phyloP scores from a whole-genome alignment of 2,329 filamentous ascomycete species.

The Mollisia scopiformis region DNA sequence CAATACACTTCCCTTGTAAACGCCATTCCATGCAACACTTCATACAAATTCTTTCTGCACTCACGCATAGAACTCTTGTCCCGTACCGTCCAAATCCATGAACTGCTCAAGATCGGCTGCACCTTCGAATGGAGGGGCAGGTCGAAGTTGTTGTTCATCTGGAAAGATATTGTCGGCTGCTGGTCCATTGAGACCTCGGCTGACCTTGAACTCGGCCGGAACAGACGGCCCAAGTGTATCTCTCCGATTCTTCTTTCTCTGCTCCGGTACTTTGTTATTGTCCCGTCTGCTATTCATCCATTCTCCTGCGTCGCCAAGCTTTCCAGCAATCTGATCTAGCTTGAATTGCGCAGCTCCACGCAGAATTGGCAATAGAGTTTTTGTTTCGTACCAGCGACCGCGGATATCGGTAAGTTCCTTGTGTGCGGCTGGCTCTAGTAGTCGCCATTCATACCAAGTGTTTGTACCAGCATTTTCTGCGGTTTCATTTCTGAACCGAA shows the following conservation, averaged over 20 bases:
- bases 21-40: too few relatives aligned
- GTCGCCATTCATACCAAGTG: slow-evolving; percentile 35
- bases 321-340: slow-evolving; percentile 36
- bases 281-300: slow-evolving; percentile 52
- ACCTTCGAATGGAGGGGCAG: not conserved
- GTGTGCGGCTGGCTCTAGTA: slow-evolving; percentile 35
- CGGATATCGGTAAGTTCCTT: slow-evolving; percentile 51
- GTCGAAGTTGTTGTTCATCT: slow-evolving; percentile 16
- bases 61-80: not conserved
- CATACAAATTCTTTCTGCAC: not conserved
- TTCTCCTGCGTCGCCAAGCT: slow-evolving; percentile 43
- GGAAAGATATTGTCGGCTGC: slow-evolving; percentile 33
- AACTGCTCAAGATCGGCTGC: not conserved
- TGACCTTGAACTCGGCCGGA: slow-evolving; percentile 37
- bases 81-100: not conserved
- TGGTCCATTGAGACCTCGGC: slow-evolving; percentile 37
- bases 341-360: slow-evolving; percentile 37
- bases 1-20: too few relatives aligned
- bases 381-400: slow-evolving; percentile 63
- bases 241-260: slow-evolving; percentile 36
- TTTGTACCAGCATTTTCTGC: slow-evolving; percentile 37
- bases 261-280: slow-evolving; percentile 31
- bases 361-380: slow-evolving; percentile 47
- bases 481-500: slow-evolving; percentile 51
- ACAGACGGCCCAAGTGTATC: slow-evolving; percentile 39